phyloP scores from a whole-genome alignment of 441 rosid genomes.

The Metrosideros polymorpha region DNA sequence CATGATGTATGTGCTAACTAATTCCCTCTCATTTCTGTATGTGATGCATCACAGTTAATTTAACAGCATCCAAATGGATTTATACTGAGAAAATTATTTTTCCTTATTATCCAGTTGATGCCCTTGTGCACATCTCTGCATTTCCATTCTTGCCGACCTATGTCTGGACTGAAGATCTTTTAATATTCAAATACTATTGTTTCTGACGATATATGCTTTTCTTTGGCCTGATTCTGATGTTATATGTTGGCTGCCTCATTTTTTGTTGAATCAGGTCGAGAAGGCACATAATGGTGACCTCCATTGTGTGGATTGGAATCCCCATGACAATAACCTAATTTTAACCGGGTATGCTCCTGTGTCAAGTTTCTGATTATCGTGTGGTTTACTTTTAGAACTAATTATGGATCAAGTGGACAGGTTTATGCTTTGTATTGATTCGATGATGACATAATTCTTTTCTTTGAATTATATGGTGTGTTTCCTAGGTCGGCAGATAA shows the following conservation, averaged over 20 bases:
- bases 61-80: neutral
- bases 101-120: neutral
- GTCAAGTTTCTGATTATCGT: neutral
- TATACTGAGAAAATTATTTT: neutral
- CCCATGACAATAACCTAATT: slow-evolving; percentile 76
- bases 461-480: neutral
- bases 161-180: neutral
- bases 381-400: neutral
- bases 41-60: neutral
- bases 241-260: neutral
- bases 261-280: slow-evolving; percentile 54
- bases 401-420: neutral
- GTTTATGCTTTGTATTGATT: neutral
- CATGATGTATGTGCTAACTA: neutral
- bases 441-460: neutral
- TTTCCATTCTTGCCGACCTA: neutral
- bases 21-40: neutral
- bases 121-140: neutral
- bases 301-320: slow-evolving; percentile 98
- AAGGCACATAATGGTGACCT: slow-evolving; percentile 95
- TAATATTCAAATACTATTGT: neutral
- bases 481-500: slow-evolving; percentile 81
- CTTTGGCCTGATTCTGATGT: neutral
- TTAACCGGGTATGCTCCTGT: slow-evolving; percentile 64
- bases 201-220: neutral